A percentile compares a stretch with the other conserved stretches of the same genome.
Evolutionary conservation across 2,329 filamentous ascomycete genomes (phyloP).

Genomic region (Dactylellina cionopaga): DNA sequence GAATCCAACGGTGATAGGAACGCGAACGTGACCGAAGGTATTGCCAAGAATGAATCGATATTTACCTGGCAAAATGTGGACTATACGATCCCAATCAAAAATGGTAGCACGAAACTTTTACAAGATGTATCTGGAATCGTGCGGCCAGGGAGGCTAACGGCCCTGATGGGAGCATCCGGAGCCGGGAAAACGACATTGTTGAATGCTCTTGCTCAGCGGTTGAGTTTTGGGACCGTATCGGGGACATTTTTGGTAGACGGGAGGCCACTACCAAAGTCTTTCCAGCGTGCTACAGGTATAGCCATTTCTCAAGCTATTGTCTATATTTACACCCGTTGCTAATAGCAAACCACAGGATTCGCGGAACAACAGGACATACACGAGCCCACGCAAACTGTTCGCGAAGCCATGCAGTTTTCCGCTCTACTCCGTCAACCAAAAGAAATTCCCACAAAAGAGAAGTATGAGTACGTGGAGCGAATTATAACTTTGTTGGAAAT

Average conservation of each 20-base stretch:
- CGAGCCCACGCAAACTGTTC: conserved; percentile 70
- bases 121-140: conserved; percentile 93
- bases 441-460: conserved; percentile 69
- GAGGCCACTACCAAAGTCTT: conserved; percentile 77
- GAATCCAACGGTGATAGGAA: not conserved
- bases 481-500: conserved; percentile 77
- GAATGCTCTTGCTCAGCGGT: conserved; percentile 84
- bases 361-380: conserved; percentile 74
- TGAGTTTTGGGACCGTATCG: conserved; percentile 86
- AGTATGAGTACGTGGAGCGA: conserved; percentile 72
- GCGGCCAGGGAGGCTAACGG: conserved; percentile 88
- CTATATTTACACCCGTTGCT: too few relatives aligned
- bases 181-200: conserved; percentile 94
- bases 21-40: conserved; percentile 13
- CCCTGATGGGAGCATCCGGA: conserved; percentile 89
- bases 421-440: conserved; percentile 72
- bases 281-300: conserved; percentile 92
- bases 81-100: conserved; percentile 78
- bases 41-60: conserved; percentile 58
- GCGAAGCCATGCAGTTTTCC: conserved; percentile 73
- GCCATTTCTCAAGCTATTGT: too few relatives aligned
- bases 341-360: conserved; percentile 65
- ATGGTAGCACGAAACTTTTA: conserved; percentile 74
- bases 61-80: conserved; percentile 79
- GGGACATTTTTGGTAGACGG: conserved; percentile 89